Base-by-base conservation (phyloP, 2,329 filamentous ascomycete genomes). In the Clarireedia sp. region DNA sequence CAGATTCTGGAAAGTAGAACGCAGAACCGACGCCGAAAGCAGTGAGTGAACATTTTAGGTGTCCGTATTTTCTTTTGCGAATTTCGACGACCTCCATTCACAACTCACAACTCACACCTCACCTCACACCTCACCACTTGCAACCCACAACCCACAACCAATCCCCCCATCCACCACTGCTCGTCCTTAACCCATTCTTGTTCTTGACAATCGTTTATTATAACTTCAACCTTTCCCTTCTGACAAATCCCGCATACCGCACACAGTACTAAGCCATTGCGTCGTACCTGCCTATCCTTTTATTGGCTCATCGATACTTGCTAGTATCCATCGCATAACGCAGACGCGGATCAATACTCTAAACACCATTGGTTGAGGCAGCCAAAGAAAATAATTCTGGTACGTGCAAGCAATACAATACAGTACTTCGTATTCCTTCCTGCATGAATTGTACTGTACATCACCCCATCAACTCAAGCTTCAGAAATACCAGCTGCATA, bases 391-490 rank as follows among this genome's bases (percentile, higher is more conserved):
- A 47, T 41, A 43, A 33, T 48, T 54, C 45, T 54, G 51, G 51
- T 54, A 54, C 51, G 51, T 54, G 44, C 51, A n/a, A n/a, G n/a
- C n/a, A n/a, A n/a, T n/a, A n/a, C n/a, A 16, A 54, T 29, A 26
- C 24, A 16, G 49, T 29, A 17, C 19, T 54, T 43, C 51, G 45
- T 54, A 54, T 54, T 54, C 45, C 44, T 54, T 54, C 45, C 51
- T 54, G 51, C 51, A 53, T 53, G 51, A 53, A 48, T 54, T 24
- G 51, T 44, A 48, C 51, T 24, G 51, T 44, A 48, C 51, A 54
- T 43, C 51, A 24, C 46, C 45, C 51, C 51, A 49, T 43, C 51
- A 5, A 49, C 48, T 53, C 17, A 7, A 37, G 1, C 51, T 54
- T 48, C 51, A 33, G 17, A 19, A 7, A 10, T 19, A 29, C 14